phyloP scores from a whole-genome alignment of 2,329 filamentous ascomycete species.

The Arthrobotrys conoides region DNA sequence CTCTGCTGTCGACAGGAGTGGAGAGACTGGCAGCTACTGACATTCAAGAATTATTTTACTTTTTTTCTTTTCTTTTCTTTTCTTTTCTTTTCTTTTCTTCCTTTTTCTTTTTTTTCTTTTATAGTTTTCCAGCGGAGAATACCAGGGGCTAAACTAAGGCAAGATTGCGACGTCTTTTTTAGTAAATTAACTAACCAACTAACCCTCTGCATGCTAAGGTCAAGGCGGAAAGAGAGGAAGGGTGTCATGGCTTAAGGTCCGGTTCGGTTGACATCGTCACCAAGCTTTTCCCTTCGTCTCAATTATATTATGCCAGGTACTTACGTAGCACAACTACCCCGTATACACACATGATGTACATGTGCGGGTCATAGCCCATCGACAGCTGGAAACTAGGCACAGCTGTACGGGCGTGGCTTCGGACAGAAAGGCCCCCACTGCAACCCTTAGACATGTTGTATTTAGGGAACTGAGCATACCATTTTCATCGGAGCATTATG shows the following conservation, averaged over 20 bases:
- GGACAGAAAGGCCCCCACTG: constrained; percentile 32
- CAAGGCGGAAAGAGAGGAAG: constrained; percentile 47
- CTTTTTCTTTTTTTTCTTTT: constrained; percentile 36
- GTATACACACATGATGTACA: background rate
- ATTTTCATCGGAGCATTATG: constrained; percentile 60
- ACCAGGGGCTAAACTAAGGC: constrained; percentile 40
- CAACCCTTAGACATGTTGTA: constrained; percentile 34
- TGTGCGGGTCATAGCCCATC: background rate
- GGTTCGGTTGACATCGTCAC: constrained; percentile 19
- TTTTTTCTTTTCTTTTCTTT: constrained; percentile 37
- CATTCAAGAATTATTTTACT: constrained; percentile 11
- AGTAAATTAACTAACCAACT: background rate
- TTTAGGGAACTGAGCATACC: constrained; percentile 52
- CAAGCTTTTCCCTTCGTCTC: constrained; percentile 26
- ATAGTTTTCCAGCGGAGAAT: constrained; percentile 31
- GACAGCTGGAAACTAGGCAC: background rate
- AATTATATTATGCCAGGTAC: constrained; percentile 21
- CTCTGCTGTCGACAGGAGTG: constrained; percentile 27
- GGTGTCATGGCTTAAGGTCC: constrained; percentile 33
- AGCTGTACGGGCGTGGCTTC: constrained; percentile 4
- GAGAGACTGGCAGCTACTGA: constrained; percentile 41
- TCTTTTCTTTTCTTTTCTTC: no score
- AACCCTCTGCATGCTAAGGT: constrained; percentile 41
- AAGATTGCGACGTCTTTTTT: constrained; percentile 50
- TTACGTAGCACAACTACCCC: background rate